Percentiles rank a stretch among this genome's conserved stretches.
phyloP scores from a whole-genome alignment of 805 yeast species.

The Yarrowia hollandica region DNA sequence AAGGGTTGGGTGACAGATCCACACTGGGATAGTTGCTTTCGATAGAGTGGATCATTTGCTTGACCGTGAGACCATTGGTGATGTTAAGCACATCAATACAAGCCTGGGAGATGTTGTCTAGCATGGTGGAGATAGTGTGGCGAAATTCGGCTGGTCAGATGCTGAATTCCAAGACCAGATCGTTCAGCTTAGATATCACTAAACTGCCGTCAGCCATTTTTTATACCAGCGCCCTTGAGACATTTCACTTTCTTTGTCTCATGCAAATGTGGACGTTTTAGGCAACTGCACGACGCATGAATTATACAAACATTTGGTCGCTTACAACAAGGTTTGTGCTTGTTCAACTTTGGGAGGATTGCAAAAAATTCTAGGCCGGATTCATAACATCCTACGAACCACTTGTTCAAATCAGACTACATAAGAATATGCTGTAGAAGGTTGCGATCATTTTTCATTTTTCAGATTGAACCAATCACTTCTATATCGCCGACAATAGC shows the following conservation, averaged over 20 bases:
- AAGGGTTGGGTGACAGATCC: constrained; percentile 25
- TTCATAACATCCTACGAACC: background rate
- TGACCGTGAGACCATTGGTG: constrained; percentile 27
- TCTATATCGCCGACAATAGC: background rate
- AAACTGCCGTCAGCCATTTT: constrained; percentile 16
- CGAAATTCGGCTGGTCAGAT: background rate
- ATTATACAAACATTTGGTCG: constrained; percentile 26
- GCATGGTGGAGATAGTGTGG: constrained; percentile 2
- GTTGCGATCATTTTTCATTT: background rate
- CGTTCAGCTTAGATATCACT: constrained; percentile 9
- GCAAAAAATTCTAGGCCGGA: background rate
- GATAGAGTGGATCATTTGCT: constrained; percentile 27
- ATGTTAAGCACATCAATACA: constrained; percentile 19
- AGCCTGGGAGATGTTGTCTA: constrained; percentile 25
- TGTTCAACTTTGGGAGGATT: background rate
- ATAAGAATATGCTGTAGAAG: background rate
- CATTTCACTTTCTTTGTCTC: constrained; percentile 25
- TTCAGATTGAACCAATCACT: background rate
- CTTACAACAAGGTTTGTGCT: constrained; percentile 16
- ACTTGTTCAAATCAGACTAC: background rate
- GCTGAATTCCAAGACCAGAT: constrained; percentile 12
- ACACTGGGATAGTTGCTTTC: constrained; percentile 11
- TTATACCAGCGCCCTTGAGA: constrained; percentile 23
- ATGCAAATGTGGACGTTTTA: constrained; percentile 27
- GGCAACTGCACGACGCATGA: constrained; percentile 27